A percentile compares a stretch with the other conserved stretches of the same genome.
Evolutionary conservation across 371 early-diverging fungal genomes (phyloP).

Genomic region (Mortierella sp.): DNA sequence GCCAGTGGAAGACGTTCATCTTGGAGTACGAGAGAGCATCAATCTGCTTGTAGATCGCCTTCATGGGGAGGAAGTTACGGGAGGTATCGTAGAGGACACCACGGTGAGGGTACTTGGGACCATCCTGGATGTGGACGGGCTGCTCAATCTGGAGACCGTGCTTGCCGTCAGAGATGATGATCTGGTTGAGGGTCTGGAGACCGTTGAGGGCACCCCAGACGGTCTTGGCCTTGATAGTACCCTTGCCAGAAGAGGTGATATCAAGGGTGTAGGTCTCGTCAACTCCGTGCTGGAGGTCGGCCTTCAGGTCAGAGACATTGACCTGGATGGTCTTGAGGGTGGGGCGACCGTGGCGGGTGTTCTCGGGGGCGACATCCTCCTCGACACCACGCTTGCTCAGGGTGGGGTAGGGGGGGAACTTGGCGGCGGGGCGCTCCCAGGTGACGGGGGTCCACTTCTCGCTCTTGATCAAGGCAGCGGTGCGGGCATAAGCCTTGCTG

Average conservation of each 20-base stretch:
- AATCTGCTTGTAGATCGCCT: slow-evolving; percentile 70
- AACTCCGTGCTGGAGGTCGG: slow-evolving; percentile 61
- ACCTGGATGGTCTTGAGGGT: slow-evolving; percentile 52
- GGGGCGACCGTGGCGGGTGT: not conserved
- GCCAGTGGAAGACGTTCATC: slow-evolving; percentile 91
- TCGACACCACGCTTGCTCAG: slow-evolving; percentile 35
- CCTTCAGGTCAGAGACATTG: slow-evolving; percentile 53
- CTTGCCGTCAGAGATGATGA: slow-evolving; percentile 63
- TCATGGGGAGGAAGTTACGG: slow-evolving; percentile 80
- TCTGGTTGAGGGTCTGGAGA: slow-evolving; percentile 82
- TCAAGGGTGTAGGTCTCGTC: slow-evolving; percentile 80
- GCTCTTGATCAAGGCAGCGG: slow-evolving; percentile 37
- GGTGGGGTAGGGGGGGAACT: slow-evolving; percentile 35
- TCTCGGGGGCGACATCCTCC: not conserved
- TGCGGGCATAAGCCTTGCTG: slow-evolving; percentile 46
- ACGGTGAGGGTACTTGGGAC: slow-evolving; percentile 78
- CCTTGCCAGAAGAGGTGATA: slow-evolving; percentile 63
- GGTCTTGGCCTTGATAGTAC: slow-evolving; percentile 71
- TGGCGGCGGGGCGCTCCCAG: slow-evolving; percentile 39
- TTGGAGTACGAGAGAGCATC: slow-evolving; percentile 86
- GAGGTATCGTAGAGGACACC: slow-evolving; percentile 84
- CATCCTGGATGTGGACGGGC: slow-evolving; percentile 79
- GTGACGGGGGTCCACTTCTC: slow-evolving; percentile 43
- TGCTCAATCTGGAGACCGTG: slow-evolving; percentile 44
- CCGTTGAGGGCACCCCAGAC: slow-evolving; percentile 85